Conservation (phyloP, 176 grass and related monocot species). For the Olyra latifolia region DNA sequence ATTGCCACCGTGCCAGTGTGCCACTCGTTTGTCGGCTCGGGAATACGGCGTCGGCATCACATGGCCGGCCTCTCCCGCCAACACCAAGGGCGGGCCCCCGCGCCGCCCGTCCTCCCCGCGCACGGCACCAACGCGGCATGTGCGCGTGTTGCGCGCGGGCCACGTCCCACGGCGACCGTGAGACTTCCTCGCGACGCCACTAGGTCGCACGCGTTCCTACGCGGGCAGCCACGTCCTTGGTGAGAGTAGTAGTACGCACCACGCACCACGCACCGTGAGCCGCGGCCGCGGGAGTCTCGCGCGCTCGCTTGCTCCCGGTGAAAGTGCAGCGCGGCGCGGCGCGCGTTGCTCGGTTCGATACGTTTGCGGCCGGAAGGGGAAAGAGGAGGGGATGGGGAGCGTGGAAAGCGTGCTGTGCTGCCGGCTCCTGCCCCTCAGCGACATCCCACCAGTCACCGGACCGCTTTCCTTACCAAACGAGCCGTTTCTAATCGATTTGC, state of each 20-base stretch:
- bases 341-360: background rate
- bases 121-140: background rate
- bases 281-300: background rate
- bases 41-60: background rate
- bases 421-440: constrained; percentile 16
- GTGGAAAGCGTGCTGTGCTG: background rate
- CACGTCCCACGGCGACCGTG: background rate
- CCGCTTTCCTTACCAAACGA: background rate
- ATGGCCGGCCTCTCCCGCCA: background rate
- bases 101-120: constrained; percentile 3
- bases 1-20: background rate
- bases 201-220: background rate
- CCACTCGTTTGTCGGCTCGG: background rate
- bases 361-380: background rate
- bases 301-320: background rate
- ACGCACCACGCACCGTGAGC: background rate
- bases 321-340: background rate
- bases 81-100: background rate
- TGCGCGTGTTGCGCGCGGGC: background rate
- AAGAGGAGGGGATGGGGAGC: too few species aligned
- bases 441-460: too few species aligned
- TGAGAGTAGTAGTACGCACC: too few species aligned
- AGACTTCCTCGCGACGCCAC: background rate
- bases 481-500: background rate
- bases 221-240: too few species aligned